These are phyloP conservation scores for Microascus cirrosus DNA, from an alignment of 2,329 filamentous ascomycete genomes.

Conservation along the genomic window DNA sequence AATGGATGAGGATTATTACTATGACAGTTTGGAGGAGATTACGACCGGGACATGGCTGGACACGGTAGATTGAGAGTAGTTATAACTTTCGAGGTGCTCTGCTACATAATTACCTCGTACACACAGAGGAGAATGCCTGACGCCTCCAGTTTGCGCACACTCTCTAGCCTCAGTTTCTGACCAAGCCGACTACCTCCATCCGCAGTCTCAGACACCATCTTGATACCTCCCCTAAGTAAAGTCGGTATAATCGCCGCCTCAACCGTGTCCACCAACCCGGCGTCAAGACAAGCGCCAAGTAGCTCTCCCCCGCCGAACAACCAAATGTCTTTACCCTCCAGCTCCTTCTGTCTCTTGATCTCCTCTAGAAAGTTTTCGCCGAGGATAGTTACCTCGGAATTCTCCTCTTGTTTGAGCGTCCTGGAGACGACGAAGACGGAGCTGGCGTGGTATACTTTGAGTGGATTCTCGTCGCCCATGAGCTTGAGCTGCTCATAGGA, in stretches of 20 bases:
- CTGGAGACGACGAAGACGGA: constrained; percentile 17
- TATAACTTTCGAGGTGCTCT: not conserved
- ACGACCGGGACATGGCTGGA: too few species aligned
- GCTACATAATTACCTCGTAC: not conserved
- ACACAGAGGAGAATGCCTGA: not conserved
- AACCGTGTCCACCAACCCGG: constrained; percentile 17
- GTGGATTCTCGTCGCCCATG: constrained; percentile 10
- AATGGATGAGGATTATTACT: too few species aligned
- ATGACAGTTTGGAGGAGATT: too few species aligned
- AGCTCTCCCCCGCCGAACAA: constrained; percentile 22
- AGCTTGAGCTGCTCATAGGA: constrained; percentile 18
- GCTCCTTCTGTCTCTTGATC: constrained; percentile 12
- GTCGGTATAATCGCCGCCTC: constrained; percentile 18
- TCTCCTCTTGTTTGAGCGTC: constrained; percentile 6
- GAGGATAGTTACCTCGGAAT: constrained; percentile 15
- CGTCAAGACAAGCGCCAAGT: constrained; percentile 15
- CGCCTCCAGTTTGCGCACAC: not conserved
- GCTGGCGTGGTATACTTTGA: constrained; percentile 10
- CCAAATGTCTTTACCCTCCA: constrained; percentile 18
- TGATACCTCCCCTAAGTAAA: constrained; percentile 8
- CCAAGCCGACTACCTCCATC: not conserved
- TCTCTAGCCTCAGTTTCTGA: not conserved
- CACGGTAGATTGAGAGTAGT: too few species aligned
- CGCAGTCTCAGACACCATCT: not conserved
- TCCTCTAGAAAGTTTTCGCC: constrained; percentile 8